Evolutionary conservation across 768 basidiomycete species (phyloP).

Genomic region (Podaxis sp.): DNA sequence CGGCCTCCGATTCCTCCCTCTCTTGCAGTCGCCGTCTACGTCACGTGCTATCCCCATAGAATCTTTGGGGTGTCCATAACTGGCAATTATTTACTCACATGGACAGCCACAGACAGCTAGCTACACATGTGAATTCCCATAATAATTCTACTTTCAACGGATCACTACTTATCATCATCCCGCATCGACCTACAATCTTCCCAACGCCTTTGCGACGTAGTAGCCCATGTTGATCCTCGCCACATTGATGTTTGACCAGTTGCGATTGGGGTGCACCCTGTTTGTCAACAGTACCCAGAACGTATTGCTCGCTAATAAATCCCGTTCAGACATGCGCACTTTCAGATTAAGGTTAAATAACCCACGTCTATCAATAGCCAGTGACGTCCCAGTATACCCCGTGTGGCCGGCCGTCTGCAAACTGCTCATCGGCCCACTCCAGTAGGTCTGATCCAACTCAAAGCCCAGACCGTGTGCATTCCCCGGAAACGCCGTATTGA

Average conservation of each 20-base stretch:
- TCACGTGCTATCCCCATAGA: slow-evolving; percentile 7
- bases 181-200: slow-evolving; percentile 5
- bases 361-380: slow-evolving; percentile 29
- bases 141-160: neutral
- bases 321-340: neutral
- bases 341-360: neutral
- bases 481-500: slow-evolving; percentile 25
- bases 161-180: neutral
- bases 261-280: slow-evolving; percentile 27
- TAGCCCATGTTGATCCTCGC: slow-evolving; percentile 20
- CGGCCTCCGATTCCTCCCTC: neutral
- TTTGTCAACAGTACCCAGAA: slow-evolving; percentile 26
- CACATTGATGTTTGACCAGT: slow-evolving; percentile 27
- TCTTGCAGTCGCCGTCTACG: neutral
- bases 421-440: slow-evolving; percentile 27
- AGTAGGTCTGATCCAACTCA: slow-evolving; percentile 26
- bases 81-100: neutral
- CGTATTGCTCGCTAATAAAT: slow-evolving; percentile 25
- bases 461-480: slow-evolving; percentile 27
- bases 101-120: neutral
- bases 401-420: slow-evolving; percentile 27
- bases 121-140: slow-evolving; percentile 10
- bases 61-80: slow-evolving; percentile 14
- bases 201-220: slow-evolving; percentile 22
- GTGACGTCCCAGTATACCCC: slow-evolving; percentile 24